phyloP scores from a whole-genome alignment of 2,329 filamentous ascomycete genomes.

The Lecanicillium sp. region DNA sequence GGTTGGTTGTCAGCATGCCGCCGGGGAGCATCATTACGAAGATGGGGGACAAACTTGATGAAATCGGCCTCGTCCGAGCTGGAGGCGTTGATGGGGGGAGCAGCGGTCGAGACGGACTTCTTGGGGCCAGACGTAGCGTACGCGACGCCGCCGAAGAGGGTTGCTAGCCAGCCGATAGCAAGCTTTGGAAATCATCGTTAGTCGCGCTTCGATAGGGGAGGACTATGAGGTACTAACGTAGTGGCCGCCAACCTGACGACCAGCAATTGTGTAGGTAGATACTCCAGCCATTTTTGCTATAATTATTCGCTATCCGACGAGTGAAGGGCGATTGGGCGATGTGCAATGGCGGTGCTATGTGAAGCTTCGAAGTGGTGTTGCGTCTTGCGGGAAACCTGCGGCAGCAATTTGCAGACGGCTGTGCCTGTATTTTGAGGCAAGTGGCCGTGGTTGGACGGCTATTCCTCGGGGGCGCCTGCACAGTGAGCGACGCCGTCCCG shows the following conservation, averaged over 20 bases:
- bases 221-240: slow-evolving; percentile 39
- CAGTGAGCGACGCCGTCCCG: no score
- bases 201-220: slow-evolving; percentile 1
- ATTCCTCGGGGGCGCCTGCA: slow-evolving; percentile 1
- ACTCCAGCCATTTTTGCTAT: slow-evolving; percentile 26
- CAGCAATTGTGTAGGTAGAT: slow-evolving; percentile 46
- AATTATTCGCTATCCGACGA: neutral
- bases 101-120: slow-evolving; percentile 32
- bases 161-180: slow-evolving; percentile 47
- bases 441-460: neutral
- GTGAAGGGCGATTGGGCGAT: slow-evolving; percentile 18
- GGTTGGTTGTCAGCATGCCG: slow-evolving; percentile 15
- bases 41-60: slow-evolving; percentile 50
- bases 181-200: slow-evolving; percentile 33
- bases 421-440: no score
- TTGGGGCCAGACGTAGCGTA: slow-evolving; percentile 36
- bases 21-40: neutral
- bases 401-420: no score
- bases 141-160: slow-evolving; percentile 42
- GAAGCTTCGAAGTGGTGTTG: neutral
- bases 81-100: slow-evolving; percentile 54
- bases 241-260: slow-evolving; percentile 54
- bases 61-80: slow-evolving; percentile 57
- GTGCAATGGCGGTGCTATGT: slow-evolving; percentile 12
- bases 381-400: no score